Evolutionary conservation across 2,329 filamentous ascomycete species (phyloP).

Genomic region (Paraphaeosphaeria minitans): DNA sequence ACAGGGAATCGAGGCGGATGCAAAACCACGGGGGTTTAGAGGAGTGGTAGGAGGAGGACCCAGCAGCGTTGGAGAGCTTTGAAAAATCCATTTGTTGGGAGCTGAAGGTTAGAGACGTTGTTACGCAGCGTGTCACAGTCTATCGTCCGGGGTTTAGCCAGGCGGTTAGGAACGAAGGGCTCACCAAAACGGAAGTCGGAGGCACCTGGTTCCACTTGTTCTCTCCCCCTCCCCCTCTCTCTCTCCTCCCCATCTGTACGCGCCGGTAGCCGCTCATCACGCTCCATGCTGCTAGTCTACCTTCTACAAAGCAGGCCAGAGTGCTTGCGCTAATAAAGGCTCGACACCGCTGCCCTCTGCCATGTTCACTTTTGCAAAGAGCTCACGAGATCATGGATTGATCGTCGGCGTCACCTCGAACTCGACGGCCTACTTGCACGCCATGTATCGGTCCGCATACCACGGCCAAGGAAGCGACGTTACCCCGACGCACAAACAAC

Average conservation of each 20-base stretch:
- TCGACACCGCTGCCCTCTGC: neutral
- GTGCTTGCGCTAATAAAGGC: neutral
- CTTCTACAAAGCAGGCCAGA: no score
- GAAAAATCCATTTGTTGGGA: constrained; percentile 3
- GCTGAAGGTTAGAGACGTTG: neutral
- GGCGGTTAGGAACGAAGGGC: neutral
- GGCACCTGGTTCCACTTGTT: neutral
- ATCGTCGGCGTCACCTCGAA: no score
- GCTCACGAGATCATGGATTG: neutral
- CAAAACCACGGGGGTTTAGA: neutral
- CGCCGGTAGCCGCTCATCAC: no score
- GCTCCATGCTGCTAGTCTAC: no score
- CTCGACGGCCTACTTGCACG: neutral
- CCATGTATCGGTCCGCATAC: neutral
- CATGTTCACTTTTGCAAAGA: neutral
- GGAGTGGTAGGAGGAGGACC: neutral
- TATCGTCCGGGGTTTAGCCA: constrained; percentile 3
- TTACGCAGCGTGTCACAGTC: constrained; percentile 7
- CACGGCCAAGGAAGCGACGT: neutral
- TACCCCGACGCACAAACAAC: neutral
- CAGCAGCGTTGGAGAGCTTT: neutral
- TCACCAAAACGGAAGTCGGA: constrained; percentile 7
- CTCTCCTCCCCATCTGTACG: no score
- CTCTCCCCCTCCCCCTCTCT: neutral
- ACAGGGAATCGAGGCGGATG: neutral